These are phyloP conservation scores for Spinellus fusiger DNA, from an alignment of 192 early-diverging fungal genomes.

Conservation along the genomic window DNA sequence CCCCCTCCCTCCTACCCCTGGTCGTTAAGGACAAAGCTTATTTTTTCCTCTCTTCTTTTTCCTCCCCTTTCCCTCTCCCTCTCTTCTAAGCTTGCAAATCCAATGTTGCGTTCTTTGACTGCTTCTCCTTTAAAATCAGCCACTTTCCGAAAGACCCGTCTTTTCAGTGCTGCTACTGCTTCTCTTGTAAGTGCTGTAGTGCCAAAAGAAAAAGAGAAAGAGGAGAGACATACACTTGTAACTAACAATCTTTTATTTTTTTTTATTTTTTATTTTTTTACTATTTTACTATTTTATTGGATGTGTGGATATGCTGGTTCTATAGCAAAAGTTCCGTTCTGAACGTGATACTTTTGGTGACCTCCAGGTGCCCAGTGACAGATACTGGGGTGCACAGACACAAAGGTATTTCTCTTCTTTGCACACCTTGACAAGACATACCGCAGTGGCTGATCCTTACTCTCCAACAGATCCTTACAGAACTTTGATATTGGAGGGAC, in stretches of 20 bases:
- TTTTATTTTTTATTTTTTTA: neutral
- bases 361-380: constrained; percentile 89
- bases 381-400: constrained; percentile 97
- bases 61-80: neutral
- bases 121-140: constrained; percentile 13
- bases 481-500: constrained; percentile 98
- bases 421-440: neutral
- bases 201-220: neutral
- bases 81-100: too few relatives aligned
- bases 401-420: constrained; percentile 59
- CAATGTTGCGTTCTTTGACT: constrained; percentile 30
- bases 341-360: constrained; percentile 93
- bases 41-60: constrained; percentile 2
- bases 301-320: neutral
- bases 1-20: neutral
- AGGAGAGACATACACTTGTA: neutral
- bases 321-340: constrained; percentile 59
- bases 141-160: constrained; percentile 13
- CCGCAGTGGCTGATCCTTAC: too few relatives aligned
- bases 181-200: constrained; percentile 21
- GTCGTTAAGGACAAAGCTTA: neutral
- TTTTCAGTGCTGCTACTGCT: constrained; percentile 29
- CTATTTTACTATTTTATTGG: too few relatives aligned
- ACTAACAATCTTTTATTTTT: neutral
- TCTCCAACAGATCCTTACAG: constrained; percentile 64